A percentile compares a stretch with the other conserved stretches of the same genome.
These are phyloP conservation scores for Rosa persica DNA, from an alignment of 306 rosid species.

Conservation along the genomic window DNA sequence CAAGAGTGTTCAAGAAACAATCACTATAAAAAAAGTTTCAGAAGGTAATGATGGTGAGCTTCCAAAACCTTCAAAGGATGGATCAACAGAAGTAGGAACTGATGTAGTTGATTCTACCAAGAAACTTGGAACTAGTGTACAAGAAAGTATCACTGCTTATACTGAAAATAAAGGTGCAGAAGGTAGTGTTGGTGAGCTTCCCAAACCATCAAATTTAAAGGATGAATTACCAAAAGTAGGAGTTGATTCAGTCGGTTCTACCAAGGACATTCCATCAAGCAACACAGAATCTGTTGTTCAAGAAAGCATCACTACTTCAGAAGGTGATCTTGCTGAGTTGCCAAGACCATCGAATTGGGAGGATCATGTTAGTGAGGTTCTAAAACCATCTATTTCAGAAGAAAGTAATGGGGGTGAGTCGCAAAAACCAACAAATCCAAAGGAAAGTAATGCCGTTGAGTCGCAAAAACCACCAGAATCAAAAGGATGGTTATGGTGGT, in stretches of 20 bases:
- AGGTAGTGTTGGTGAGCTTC: background rate
- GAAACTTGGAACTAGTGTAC: background rate
- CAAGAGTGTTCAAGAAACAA: conserved; percentile 24
- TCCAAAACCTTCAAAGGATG: conserved; percentile 9
- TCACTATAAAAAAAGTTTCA: background rate
- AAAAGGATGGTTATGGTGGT: conserved; percentile 8
- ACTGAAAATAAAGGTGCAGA: background rate
- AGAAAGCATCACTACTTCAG: background rate
- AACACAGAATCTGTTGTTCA: background rate
- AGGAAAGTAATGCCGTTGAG: background rate
- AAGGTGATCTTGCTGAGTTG: conserved; percentile 35
- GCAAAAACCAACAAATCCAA: conserved; percentile 3
- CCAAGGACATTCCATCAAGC: background rate
- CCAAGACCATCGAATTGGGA: conserved; percentile 25
- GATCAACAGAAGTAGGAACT: background rate
- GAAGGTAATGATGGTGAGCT: background rate
- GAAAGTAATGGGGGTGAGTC: background rate
- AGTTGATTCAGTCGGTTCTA: background rate
- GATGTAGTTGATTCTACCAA: background rate
- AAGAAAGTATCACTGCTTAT: background rate
- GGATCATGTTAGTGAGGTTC: background rate
- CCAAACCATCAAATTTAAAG: background rate
- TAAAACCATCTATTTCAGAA: background rate
- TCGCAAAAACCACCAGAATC: background rate
- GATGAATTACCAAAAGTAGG: background rate